Conservation (phyloP, 2,329 filamentous ascomycete genomes). For the Claviceps sp. region DNA sequence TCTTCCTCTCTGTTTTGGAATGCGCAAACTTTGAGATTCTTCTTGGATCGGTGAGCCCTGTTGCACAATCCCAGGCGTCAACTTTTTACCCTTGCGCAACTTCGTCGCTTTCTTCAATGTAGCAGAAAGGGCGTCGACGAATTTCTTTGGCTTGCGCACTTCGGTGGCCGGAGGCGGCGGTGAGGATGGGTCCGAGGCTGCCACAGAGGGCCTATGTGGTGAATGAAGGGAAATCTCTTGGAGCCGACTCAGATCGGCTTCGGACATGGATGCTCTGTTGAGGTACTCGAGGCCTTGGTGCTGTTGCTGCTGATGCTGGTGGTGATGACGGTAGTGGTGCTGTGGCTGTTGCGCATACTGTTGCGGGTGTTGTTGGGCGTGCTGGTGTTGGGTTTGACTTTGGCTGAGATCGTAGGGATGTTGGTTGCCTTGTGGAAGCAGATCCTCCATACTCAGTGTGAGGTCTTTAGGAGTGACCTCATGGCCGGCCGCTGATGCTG, state of each 20-base stretch:
- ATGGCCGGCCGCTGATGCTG: constrained; percentile 13
- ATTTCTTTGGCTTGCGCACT: constrained; percentile 23
- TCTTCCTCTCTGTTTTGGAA: constrained; percentile 19
- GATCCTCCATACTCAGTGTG: constrained; percentile 8
- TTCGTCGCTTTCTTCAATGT: constrained; percentile 26
- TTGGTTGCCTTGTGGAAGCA: background rate
- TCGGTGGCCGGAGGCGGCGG: constrained; percentile 19
- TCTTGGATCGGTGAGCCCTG: constrained; percentile 20
- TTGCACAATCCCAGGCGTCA: constrained; percentile 7
- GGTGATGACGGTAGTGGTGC: background rate
- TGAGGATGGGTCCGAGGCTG: constrained; percentile 18
- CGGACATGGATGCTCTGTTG: constrained; percentile 28
- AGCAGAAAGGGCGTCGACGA: constrained; percentile 28
- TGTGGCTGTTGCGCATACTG: background rate
- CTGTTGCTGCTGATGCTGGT: background rate
- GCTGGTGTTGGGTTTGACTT: background rate
- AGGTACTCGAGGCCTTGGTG: constrained; percentile 11
- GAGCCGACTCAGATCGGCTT: constrained; percentile 32
- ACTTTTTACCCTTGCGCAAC: constrained; percentile 19
- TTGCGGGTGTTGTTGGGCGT: constrained; percentile 7
- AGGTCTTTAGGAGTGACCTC: constrained; percentile 19
- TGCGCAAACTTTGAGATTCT: constrained; percentile 15
- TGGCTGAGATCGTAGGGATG: background rate
- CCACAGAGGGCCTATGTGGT: constrained; percentile 15
- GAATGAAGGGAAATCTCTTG: constrained; percentile 34